phyloP scores from a whole-genome alignment of 139 green algal genomes.

The Volvox reticuliferus region DNA sequence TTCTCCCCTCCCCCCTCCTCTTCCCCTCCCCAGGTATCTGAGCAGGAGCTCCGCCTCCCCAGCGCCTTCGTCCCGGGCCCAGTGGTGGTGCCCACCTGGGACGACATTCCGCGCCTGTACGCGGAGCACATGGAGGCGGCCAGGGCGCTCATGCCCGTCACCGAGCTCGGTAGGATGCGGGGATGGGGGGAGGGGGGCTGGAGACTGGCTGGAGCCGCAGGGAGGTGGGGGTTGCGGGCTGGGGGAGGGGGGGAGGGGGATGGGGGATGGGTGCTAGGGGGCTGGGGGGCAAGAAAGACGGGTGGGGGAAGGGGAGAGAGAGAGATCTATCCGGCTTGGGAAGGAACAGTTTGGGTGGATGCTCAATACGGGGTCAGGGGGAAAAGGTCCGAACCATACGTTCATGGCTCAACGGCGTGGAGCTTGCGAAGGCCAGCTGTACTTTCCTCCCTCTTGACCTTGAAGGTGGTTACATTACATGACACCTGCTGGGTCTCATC shows the following conservation, averaged over 20 bases:
- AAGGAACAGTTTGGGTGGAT: too few species aligned
- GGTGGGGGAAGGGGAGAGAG: too few species aligned
- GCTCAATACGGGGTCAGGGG: too few species aligned
- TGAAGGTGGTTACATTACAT: too few species aligned
- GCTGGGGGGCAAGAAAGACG: too few species aligned
- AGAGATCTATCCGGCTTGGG: too few species aligned
- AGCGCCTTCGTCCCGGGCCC: conserved; percentile 1
- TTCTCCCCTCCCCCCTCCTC: not conserved
- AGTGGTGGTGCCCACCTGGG: conserved; percentile 18
- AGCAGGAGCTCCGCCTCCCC: conserved; percentile 17
- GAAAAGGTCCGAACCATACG: too few species aligned
- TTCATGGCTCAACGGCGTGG: too few species aligned
- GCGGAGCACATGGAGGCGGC: conserved; percentile 28
- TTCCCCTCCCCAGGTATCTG: not conserved
- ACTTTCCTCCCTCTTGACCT: too few species aligned
- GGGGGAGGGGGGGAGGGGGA: not conserved
- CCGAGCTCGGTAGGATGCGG: not conserved
- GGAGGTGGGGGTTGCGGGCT: not conserved
- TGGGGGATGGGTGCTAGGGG: not conserved
- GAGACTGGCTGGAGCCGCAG: too few species aligned
- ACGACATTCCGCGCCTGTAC: conserved; percentile 11
- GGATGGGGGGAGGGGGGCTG: not conserved
- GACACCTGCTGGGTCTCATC: too few species aligned
- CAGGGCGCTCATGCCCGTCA: conserved; percentile 21
- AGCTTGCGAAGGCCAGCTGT: too few species aligned